Conservation (phyloP, 1,139 yeast genomes). For the Geotrichum bryndzae region DNA sequence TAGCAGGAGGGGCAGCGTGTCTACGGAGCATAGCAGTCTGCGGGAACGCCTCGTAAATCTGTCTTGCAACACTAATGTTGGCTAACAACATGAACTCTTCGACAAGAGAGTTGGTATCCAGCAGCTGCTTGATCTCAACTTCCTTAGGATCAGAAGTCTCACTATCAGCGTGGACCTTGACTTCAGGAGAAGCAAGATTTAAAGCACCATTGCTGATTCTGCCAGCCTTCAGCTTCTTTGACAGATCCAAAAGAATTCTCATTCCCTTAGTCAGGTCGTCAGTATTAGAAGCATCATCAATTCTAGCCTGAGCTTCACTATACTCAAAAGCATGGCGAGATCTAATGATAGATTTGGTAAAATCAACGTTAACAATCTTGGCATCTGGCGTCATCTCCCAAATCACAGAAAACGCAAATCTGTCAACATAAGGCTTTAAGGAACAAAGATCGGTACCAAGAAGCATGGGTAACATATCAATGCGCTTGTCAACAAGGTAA, state of each 20-base stretch:
- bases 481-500: slow-evolving; percentile 95
- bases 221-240: slow-evolving; percentile 77
- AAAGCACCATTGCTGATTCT: slow-evolving; percentile 94
- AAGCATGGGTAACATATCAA: slow-evolving; percentile 95
- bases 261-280: slow-evolving; percentile 88
- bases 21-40: slow-evolving; percentile 95
- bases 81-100: slow-evolving; percentile 99
- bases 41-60: slow-evolving; percentile 86
- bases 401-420: slow-evolving; percentile 90
- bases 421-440: slow-evolving; percentile 86
- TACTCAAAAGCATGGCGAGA: slow-evolving; percentile 95
- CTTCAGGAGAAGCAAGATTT: slow-evolving; percentile 96
- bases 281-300: slow-evolving; percentile 68
- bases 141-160: slow-evolving; percentile 97
- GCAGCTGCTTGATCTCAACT: slow-evolving; percentile 80
- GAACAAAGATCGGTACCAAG: slow-evolving; percentile 96
- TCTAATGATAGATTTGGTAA: slow-evolving; percentile 80
- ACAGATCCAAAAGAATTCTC: slow-evolving; percentile 70
- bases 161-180: slow-evolving; percentile 92
- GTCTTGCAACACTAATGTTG: slow-evolving; percentile 89
- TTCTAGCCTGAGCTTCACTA: slow-evolving; percentile 85
- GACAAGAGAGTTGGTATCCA: slow-evolving; percentile 90
- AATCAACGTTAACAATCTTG: slow-evolving; percentile 72
- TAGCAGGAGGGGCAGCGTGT: slow-evolving; percentile 93
- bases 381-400: slow-evolving; percentile 93